Evolutionary conservation across 768 basidiomycete species (phyloP), one percentile per base, ranked within the genome.

Genomic region (Udeniomyces megalosporus): DNA sequence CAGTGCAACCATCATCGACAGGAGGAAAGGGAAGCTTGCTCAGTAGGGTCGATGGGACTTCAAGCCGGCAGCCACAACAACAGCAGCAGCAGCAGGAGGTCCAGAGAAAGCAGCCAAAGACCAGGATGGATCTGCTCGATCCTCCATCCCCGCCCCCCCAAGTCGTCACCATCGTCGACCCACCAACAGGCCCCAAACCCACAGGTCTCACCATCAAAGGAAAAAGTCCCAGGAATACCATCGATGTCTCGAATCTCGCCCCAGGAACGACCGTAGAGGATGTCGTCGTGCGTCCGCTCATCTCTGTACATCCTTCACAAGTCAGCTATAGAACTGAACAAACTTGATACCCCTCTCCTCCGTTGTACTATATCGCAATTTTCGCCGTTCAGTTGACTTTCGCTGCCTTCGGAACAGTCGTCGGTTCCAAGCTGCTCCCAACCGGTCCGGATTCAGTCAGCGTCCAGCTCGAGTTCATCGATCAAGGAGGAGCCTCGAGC

Each of bases 261-360:
- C 34, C 35, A 17, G 60, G 60, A 14, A 61, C 60, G 20, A 61
- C 60, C 2, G 60, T 48, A 12, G 60, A 61, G 42, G 60, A 61
- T n/a, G 60, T 61, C 32, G 50, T 38, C 50, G 60, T 61, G n/a
- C 42, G 50, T 26, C 17, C 38, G 17, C 17, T 42, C 38, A 42
- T 42, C 38, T 17, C 38, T 8, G 17, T 42, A 8, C 10, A 8
- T 17, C 8, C 38, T 42, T 42, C 10, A 8, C 8, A 42, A 8
- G 10, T 42, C 17, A 42, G 8, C 38, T 42, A 8, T 42, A 8
- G 8, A 8, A 42, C 38, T 42, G 3, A 8, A 6, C 26, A 15
- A 4, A 24, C 46, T 31, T 17, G 2, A 6, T 32, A 17, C 7
- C 4, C 31, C 5, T 31, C 10, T 31, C 15, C 20, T 32, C 53